phyloP scores from a whole-genome alignment of 2,329 filamentous ascomycete genomes.

The Cladosporium halotolerans region DNA sequence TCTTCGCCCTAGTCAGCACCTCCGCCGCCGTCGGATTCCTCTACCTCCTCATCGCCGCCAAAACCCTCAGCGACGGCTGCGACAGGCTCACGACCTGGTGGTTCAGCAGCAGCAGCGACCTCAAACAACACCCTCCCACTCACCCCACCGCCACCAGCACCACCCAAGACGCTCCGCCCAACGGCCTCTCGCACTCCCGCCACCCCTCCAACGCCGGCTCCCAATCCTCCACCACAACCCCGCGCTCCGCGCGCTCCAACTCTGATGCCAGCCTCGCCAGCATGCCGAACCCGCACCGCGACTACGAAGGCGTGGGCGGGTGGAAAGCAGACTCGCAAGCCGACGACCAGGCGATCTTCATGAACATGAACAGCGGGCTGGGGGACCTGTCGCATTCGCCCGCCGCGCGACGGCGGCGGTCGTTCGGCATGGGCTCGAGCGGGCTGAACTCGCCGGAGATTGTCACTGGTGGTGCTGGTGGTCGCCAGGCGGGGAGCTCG shows the following conservation, averaged over 20 bases:
- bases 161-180: not conserved
- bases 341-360: not conserved
- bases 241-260: conserved; percentile 2
- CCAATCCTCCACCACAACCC: not conserved
- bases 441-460: conserved; percentile 7
- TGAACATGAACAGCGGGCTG: not conserved
- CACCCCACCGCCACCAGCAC: not conserved
- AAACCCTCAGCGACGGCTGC: not conserved
- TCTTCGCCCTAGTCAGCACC: not conserved
- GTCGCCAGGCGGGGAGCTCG: not conserved
- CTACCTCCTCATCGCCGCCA: not conserved
- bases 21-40: not conserved
- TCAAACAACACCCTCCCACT: not conserved
- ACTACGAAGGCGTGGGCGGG: conserved; percentile 8
- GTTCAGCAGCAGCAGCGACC: not conserved
- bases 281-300: conserved; percentile 1
- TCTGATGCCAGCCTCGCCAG: conserved; percentile 1
- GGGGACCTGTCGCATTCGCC: not conserved
- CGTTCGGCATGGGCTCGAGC: not conserved
- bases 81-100: not conserved
- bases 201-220: not conserved
- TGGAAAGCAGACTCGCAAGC: not conserved
- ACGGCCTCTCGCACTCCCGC: not conserved
- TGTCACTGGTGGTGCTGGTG: not conserved
- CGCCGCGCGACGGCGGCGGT: not conserved